Conservation (phyloP, 2,329 filamentous ascomycete genomes). For the Verticillium longisporum region DNA sequence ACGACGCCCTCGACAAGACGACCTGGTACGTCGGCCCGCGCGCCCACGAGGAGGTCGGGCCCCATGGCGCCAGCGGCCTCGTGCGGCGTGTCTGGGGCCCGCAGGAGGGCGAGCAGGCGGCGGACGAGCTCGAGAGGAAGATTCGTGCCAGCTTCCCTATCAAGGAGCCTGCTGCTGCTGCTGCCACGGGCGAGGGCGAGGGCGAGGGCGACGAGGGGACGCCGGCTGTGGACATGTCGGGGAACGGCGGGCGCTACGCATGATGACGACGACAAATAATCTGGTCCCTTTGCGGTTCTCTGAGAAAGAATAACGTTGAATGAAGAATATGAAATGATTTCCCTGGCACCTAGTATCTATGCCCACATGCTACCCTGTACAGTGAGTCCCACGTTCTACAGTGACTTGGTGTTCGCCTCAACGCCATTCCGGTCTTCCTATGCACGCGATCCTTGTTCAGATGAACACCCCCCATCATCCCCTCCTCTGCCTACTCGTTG, state of each 20-base stretch:
- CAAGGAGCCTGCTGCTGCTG: conserved; percentile 7
- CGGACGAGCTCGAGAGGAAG: conserved; percentile 50
- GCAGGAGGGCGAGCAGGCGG: conserved; percentile 30
- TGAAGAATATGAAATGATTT: neutral
- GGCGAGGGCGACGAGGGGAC: conserved; percentile 16
- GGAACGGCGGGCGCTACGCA: too few species aligned
- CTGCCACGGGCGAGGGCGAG: conserved; percentile 13
- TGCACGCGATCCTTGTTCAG: too few species aligned
- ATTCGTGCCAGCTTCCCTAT: conserved; percentile 57
- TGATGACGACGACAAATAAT: too few species aligned
- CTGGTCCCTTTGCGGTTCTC: too few species aligned
- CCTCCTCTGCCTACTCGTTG: neutral
- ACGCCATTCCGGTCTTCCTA: conserved; percentile 10
- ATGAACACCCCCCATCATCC: too few species aligned
- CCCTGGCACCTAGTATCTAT: conserved; percentile 15
- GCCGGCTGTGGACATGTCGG: neutral
- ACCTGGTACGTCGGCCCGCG: conserved; percentile 82
- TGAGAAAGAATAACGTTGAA: too few species aligned
- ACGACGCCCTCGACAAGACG: conserved; percentile 65
- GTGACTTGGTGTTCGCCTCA: conserved; percentile 7
- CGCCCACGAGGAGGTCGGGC: conserved; percentile 77
- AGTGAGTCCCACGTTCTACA: neutral
- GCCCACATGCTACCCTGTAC: neutral
- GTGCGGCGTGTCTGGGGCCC: conserved; percentile 55
- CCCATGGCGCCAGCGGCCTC: conserved; percentile 66